Base-by-base conservation (phyloP, 2,329 filamentous ascomycete genomes). In the Didymella lethalis region DNA sequence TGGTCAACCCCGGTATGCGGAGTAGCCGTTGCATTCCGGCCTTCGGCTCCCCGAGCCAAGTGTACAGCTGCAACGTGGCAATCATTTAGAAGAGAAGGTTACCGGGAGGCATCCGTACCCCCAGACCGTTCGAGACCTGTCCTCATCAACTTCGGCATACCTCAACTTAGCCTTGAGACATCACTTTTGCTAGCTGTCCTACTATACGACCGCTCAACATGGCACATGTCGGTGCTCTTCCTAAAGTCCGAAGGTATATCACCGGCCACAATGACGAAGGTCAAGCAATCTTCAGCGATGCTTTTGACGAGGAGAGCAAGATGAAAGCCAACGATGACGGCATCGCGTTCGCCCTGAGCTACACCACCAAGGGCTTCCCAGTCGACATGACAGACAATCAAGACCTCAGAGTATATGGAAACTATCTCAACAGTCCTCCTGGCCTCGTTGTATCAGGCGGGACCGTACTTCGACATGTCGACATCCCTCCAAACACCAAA, bases 381-480 rank as follows among this genome's bases (percentile, higher is more conserved):
- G 78, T 81, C 29, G 68, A 81, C 48, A 74, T 86, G 62, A 75
- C 77, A 63, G 63, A 73, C 23, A 77, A 82, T 57, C 67, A 76
- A 52, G 84, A 86, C 66, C 71, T 85, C 16, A 64, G 70, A 8
- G 73, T 76, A 8, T 85, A 86, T 70, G 70, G 78, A 29, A 62
- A 67, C 36, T 81, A 80, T 61, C 74, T 84, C 40, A 64, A 74
- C 12, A 67, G 76, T 41, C 77, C 81, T 1, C 82, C 84, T 0
- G 84, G 84, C 1, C 76, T 87, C 3, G 78, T 80, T 18, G 74
- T 84, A 38, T 77, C 80, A 2, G 74, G 74, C 29, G 82, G 82
- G 10, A 82, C 82, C 4, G 81, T 83, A 14, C 75, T 82, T 40
- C 77, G 80, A 43, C 73, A 77, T 47, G 77, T 79, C 41, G 77